These are phyloP conservation scores for Cryptococcus sp. DNA, from an alignment of 1,284 basidiomycete species.

Conservation along the genomic window DNA sequence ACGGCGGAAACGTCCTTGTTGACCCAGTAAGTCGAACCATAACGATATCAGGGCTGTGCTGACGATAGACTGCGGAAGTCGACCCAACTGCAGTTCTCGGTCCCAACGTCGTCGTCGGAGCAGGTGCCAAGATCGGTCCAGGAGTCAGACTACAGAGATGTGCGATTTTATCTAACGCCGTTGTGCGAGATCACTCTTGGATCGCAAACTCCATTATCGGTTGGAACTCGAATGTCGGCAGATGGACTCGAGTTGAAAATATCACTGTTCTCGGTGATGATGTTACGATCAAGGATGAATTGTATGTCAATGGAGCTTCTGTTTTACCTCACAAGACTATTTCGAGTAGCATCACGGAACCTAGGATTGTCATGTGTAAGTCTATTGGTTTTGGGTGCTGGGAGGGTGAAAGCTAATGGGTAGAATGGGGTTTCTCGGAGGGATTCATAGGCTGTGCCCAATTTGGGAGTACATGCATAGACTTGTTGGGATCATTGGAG, in stretches of 20 bases:
- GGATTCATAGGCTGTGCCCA: no score
- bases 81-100: conserved; percentile 53
- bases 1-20: conserved; percentile 52
- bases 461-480: no score
- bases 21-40: conserved; percentile 43
- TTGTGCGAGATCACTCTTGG: conserved; percentile 54
- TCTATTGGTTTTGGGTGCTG: not conserved
- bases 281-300: conserved; percentile 55
- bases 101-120: conserved; percentile 55
- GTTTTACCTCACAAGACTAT: conserved; percentile 54
- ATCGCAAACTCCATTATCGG: conserved; percentile 53
- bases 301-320: conserved; percentile 53
- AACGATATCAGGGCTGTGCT: conserved; percentile 6
- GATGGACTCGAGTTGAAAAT: conserved; percentile 53
- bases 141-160: conserved; percentile 55
- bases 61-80: conserved; percentile 48
- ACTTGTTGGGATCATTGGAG: no score
- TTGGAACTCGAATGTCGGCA: conserved; percentile 54
- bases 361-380: conserved; percentile 49
- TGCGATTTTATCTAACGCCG: conserved; percentile 52
- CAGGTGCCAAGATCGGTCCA: conserved; percentile 52
- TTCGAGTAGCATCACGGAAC: conserved; percentile 50
- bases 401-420: no score
- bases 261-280: conserved; percentile 55
- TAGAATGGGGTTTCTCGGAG: no score